Base-by-base conservation (phyloP, 2,329 filamentous ascomycete genomes). In the Diplodia seriata region DNA sequence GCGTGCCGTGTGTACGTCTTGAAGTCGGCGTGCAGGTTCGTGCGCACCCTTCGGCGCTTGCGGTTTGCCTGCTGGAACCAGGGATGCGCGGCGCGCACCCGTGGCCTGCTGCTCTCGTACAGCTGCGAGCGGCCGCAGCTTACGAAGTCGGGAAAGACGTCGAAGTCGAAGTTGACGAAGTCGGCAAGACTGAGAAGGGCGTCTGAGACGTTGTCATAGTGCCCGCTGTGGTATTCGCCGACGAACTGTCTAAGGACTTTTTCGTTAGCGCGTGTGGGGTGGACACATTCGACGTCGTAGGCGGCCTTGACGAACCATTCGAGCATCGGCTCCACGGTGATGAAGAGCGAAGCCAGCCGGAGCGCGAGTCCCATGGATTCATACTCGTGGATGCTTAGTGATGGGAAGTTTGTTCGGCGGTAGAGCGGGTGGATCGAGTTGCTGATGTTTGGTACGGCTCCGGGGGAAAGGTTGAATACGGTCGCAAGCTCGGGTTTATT, bases 271-370 rank as follows among this genome's bases (percentile, higher is more conserved):
- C 18, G 23, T 8, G 26, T 11, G 8, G 47, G 38, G 23, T 53
- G 20, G 15, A 29, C 40, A 18, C n/a, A 8, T 38, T 36, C 38
- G 36, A 56, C 26, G 18, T 38, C 66, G 18, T 49, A 66, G 5
- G 54, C 49, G 12, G 63, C 55, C n/a, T 69, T 64, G 4, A 67
- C 36, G 55, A 56, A 69, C 68, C 68, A 69, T 20, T 63, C 31
- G 18, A 69, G 55, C 20, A 69, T 20, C 6, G 33, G 15, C 2
- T 63, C 55, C 18, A n/a, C 49, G 9, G 55, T 38, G 20, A 69
- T 20, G n/a, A 67, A 56, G 1, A 40, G n/a, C 15, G 63, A 62
- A 26, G 68, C 68, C 3, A 69, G 49, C 20, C 47, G 61, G 12
- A 69, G 49, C 2, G 47, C 49, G 7, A 62, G 68, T 18, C 6